These are phyloP conservation scores for Xylariaceae sp. DNA, from an alignment of 2,329 filamentous ascomycete genomes.

Conservation along the genomic window DNA sequence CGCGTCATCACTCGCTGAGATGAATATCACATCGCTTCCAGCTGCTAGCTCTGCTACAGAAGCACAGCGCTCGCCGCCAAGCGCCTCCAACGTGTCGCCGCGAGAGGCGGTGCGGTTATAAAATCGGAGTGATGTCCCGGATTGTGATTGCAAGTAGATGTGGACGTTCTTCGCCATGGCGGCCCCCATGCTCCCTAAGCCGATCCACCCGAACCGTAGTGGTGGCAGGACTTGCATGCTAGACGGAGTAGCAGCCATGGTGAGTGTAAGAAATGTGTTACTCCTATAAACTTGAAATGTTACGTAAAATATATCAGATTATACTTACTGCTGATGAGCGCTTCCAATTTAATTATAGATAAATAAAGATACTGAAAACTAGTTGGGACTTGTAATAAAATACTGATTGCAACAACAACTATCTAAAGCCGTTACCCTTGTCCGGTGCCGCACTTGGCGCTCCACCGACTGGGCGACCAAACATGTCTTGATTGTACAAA, in stretches of 20 bases:
- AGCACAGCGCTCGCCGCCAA: slow-evolving; percentile 39
- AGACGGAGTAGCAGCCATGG: slow-evolving; percentile 7
- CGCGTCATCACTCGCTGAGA: slow-evolving; percentile 52
- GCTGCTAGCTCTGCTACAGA: slow-evolving; percentile 39
- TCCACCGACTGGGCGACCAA: too few species aligned
- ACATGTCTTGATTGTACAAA: too few species aligned
- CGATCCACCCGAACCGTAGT: slow-evolving; percentile 36
- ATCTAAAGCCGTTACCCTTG: too few species aligned
- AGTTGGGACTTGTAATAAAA: too few species aligned
- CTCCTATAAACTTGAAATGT: neutral
- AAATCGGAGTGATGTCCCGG: slow-evolving; percentile 45
- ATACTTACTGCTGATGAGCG: too few species aligned
- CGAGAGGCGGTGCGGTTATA: slow-evolving; percentile 57
- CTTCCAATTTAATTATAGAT: too few species aligned
- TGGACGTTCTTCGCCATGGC: slow-evolving; percentile 59
- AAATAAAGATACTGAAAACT: too few species aligned
- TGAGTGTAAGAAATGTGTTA: neutral
- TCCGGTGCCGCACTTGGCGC: slow-evolving; percentile 2
- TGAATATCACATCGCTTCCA: slow-evolving; percentile 46
- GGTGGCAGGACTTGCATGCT: too few species aligned
- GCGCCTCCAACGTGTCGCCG: slow-evolving; percentile 42
- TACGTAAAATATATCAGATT: neutral
- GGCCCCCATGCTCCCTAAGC: slow-evolving; percentile 59
- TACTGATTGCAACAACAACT: too few species aligned
- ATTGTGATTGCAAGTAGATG: slow-evolving; percentile 43